A percentile compares a stretch with the other conserved stretches of the same genome.
Evolutionary conservation across 768 basidiomycete genomes (phyloP).

Genomic region (Kwoniella newhampshirensis): DNA sequence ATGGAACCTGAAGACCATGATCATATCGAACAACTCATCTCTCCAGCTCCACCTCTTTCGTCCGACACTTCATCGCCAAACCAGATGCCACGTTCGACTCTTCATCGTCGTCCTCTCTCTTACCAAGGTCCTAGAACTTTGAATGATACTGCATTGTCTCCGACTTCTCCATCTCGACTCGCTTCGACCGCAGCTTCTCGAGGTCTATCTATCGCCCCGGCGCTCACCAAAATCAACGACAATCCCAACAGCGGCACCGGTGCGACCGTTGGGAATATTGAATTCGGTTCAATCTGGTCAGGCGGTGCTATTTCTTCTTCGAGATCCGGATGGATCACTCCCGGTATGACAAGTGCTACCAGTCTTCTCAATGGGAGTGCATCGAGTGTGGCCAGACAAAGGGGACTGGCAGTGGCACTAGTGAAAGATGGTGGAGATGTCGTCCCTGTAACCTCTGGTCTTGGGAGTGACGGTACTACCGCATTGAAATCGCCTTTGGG

Average conservation of each 20-base stretch:
- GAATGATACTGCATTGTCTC: too few species aligned
- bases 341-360: constrained; percentile 4
- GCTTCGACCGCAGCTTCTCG: constrained; percentile 19
- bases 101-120: constrained; percentile 2
- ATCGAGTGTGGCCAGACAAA: constrained; percentile 20
- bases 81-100: not conserved
- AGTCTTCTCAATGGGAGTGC: too few species aligned
- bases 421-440: constrained; percentile 33
- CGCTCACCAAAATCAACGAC: constrained; percentile 24
- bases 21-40: constrained; percentile 1
- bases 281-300: constrained; percentile 35
- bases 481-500: constrained; percentile 6
- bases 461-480: constrained; percentile 4
- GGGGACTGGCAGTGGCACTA: constrained; percentile 43
- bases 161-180: constrained; percentile 20
- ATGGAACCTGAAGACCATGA: not conserved
- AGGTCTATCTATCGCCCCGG: constrained; percentile 26
- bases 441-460: constrained; percentile 26
- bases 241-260: constrained; percentile 6
- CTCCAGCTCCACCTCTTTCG: not conserved
- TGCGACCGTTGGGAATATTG: not conserved
- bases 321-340: constrained; percentile 37
- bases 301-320: constrained; percentile 19
- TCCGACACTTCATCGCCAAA: not conserved
- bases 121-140: constrained; percentile 11